phyloP scores from a whole-genome alignment of 225 moss, liverwort and hornwort genomes.

The Asterella californica region DNA sequence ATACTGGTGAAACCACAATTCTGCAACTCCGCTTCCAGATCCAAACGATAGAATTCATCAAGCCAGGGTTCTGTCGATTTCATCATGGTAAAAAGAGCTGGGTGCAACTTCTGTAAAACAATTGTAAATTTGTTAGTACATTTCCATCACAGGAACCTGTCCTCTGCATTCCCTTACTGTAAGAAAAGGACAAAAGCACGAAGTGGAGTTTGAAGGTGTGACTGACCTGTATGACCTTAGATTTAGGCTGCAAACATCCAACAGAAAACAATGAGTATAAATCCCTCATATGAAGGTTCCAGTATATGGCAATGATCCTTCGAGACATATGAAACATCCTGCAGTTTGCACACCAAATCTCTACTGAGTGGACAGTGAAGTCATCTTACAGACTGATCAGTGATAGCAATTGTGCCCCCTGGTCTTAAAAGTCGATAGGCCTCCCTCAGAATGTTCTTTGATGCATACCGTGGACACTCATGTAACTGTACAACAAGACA shows the following conservation, averaged over 20 bases:
- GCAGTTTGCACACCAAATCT: background rate
- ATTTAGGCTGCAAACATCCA: slow-evolving; percentile 54
- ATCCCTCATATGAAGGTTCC: too few species aligned
- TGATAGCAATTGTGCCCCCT: slow-evolving; percentile 81
- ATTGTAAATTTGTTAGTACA: background rate
- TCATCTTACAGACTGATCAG: slow-evolving; percentile 66
- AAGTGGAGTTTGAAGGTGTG: background rate
- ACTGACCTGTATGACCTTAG: slow-evolving; percentile 84
- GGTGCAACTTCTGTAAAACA: slow-evolving; percentile 60
- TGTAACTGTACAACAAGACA: slow-evolving; percentile 50
- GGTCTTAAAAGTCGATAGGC: slow-evolving; percentile 76
- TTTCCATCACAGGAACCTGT: background rate
- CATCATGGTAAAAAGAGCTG: slow-evolving; percentile 74
- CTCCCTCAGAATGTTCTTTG: slow-evolving; percentile 59
- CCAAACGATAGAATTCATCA: slow-evolving; percentile 68
- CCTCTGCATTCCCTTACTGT: background rate
- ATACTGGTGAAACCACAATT: slow-evolving; percentile 59
- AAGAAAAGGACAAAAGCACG: background rate
- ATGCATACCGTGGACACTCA: slow-evolving; percentile 69
- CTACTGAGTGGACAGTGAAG: background rate
- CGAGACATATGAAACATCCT: background rate
- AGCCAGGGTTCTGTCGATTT: slow-evolving; percentile 88
- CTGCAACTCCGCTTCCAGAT: slow-evolving; percentile 66
- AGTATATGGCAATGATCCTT: background rate
- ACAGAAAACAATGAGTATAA: background rate